Evolutionary conservation across 2,329 filamentous ascomycete genomes (phyloP), one percentile per base, ranked within the genome.

Genomic region (Neofusicoccum sp.): DNA sequence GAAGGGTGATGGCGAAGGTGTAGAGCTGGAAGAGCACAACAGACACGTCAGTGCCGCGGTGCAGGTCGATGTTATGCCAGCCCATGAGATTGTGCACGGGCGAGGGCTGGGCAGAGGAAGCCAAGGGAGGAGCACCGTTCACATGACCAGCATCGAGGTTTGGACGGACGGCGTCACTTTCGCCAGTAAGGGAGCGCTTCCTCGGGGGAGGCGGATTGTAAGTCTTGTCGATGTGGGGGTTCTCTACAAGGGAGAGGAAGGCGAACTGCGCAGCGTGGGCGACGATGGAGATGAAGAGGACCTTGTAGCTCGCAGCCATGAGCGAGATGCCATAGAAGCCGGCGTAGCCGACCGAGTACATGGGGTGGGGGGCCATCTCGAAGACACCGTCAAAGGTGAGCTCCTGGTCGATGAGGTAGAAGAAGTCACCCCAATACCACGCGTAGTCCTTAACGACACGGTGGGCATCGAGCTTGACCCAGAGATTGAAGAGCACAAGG

Each of bases 351-450:
- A 98, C 93, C 60, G 93, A 96, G 78, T 98, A 98, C 93, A 98
- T 98, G 65, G 93, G 93, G 73, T 98, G 95, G 33, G 95, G 95
- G 20, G 95, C 95, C 88, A 99, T 96, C 78, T 99, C 95, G 73
- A 98, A 99, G 64, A 99, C 95, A 61, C 95, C 95, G 72, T 99
- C 95, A 75, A 99, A 99, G 53, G 93, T 98, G 73, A 99, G 82
- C 72, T 96, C 91, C 78, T 98, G 93, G 76, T 99, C 95, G 74
- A 99, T 91, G 71, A 99, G 87, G 77, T 92, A 99, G 82, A 98
- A 99, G 78, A 98, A 98, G 76, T 99, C 95, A 63, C 95, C 95
- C 95, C 95, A 99, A 78, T 98, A 99, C 95, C 95, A 99, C 30
- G 95, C 95, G 78, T 93, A 99, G 77, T 99, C 95, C 77, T 98